Evolutionary conservation across 2,329 filamentous ascomycete genomes (phyloP), one percentile per base, ranked within the genome.

Genomic region (Fusarium illudens): DNA sequence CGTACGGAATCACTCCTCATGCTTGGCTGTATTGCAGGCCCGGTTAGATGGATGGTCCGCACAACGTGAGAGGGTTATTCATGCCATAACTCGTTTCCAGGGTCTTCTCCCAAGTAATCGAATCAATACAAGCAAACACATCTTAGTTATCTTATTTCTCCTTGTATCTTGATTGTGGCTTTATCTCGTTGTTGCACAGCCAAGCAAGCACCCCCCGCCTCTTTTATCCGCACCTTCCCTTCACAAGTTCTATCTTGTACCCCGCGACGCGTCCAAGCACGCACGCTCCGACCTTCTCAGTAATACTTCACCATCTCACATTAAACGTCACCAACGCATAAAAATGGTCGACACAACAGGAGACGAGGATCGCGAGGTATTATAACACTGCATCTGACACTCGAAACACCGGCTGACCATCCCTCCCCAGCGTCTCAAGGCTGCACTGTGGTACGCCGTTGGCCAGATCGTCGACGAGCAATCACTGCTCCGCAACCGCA

Each of bases 391-490:
- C 4, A 13, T 12, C 8, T 17, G n/a, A n/a, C 8, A 8, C 36
- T 2, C 7, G 6, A 22, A 3, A 15, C 13, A n/a, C 12, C 15
- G 13, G 49, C 30, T 34, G 12, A 37, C 19, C 25, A 15, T 54
- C 25, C 30, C 19, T 8, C 6, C 20, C 6, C 69, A 97, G 90
- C 89, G 90, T 67, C 87, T 96, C 73, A 96, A 96, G 83, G 89
- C 92, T 33, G 91, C 92, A 13, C 87, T 97, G 22, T 97, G 93
- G 93, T 91, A 91, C 75, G 87, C 90, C 22, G 87, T 97, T 62
- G 92, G 93, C 70, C 92, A 93, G 76, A 95, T 96, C 63, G 92
- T 97, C 67, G 95, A 98, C 77, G 90, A 95, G 69, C 91, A 97
- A 76, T 90, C 89, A 11, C 65, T 81, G 29, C 71, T 73, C 15